Evolutionary conservation across 2,329 filamentous ascomycete genomes (phyloP), one percentile per base, ranked within the genome.

Genomic region (Claviceps fusiformis): DNA sequence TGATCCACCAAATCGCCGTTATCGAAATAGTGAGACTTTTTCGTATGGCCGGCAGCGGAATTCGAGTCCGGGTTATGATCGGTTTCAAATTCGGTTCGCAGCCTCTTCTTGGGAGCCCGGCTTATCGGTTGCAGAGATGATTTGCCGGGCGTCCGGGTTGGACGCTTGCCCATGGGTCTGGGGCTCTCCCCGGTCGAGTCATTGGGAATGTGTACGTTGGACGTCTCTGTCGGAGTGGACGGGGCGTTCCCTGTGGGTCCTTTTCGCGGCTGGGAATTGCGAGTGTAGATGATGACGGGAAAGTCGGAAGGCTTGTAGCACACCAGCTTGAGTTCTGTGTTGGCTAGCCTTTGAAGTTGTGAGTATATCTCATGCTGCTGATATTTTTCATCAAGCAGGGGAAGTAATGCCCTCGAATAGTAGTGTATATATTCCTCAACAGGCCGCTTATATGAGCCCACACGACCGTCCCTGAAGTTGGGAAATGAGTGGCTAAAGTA

Each of bases 341-440:
- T 48, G 0, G 68, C 62, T 3, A 62, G 57, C 3, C 63, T 57
- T 44, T 67, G 58, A 0, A 78, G 63, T 63, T 66, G 74, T 1
- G 55, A 13, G 39, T 65, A 69, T 31, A 72, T 63, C 0, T 64
- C 64, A 9, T 65, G 66, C 0, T 56, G 54, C 3, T 62, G 59
- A 61, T 71, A 76, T 24, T 65, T 67, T 5, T 62, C 60, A 43
- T 68, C 67, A 1, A 77, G 62, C 3, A 58, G 58, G 2, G 62
- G 54, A 1, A 74, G 58, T 6, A 81, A 65, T 6, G 70, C 69
- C 5, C 59, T 60, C 1, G 75, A 69, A 54, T 75, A 74, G 57
- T 75, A 78, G 13, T 71, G 67, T 2, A 76, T 61, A 3, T 79
- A 62, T 43, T 78, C 72, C 43, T 64, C 55, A 3, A 69, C 64